Conservation (phyloP, 73 alveolate species). For the Symbiodinium natans region DNA sequence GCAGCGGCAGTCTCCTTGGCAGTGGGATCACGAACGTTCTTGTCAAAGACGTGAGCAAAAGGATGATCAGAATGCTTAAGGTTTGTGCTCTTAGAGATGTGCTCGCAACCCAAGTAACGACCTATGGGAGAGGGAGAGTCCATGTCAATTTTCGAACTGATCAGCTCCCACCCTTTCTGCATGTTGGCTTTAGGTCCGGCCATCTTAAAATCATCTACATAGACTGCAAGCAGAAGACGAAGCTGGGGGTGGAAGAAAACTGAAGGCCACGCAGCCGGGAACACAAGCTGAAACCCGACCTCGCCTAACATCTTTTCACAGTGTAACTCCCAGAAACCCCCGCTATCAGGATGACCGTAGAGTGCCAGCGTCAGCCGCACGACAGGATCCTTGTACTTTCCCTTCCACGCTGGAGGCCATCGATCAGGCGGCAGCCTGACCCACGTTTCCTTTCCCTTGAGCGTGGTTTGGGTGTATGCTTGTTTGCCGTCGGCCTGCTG, state of each 20-base stretch:
- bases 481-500: constrained; percentile 15
- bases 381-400: neutral
- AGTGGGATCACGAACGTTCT: constrained; percentile 20
- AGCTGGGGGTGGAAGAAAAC: neutral
- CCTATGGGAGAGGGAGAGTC: neutral
- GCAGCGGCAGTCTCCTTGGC: constrained; percentile 29
- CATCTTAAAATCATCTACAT: constrained; percentile 29
- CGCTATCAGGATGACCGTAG: constrained; percentile 29
- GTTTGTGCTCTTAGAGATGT: neutral
- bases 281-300: neutral
- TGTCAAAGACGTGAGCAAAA: constrained; percentile 26
- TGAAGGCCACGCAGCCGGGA: constrained; percentile 27
- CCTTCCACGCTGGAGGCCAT: neutral
- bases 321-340: constrained; percentile 12
- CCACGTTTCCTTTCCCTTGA: constrained; percentile 17
- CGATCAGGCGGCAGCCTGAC: constrained; percentile 8
- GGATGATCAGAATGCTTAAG: neutral
- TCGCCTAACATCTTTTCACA: neutral
- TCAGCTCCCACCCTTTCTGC: constrained; percentile 8
- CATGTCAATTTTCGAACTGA: neutral
- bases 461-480: constrained; percentile 24
- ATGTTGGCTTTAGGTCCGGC: neutral
- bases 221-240: neutral
- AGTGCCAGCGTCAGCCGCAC: neutral
- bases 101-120: constrained; percentile 22